Evolutionary conservation across 169 alveolate species (phyloP), one percentile per base, ranked within the genome.

Genomic region (Cryptosporidium xiaoi): DNA sequence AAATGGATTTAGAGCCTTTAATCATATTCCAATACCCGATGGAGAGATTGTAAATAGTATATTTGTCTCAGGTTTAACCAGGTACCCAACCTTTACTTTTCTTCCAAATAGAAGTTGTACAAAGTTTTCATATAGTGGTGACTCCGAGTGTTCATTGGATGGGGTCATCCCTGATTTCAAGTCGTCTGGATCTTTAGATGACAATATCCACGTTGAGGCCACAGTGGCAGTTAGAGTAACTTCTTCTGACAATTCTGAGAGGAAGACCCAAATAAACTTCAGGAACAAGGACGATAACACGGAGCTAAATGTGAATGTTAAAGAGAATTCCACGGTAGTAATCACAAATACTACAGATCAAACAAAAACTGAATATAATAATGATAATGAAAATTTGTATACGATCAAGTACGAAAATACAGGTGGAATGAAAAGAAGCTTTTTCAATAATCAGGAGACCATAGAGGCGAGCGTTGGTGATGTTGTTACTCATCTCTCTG

Each of bases 101-200:
- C 87, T 77, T 44, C 87, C 87, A 20, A 60, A 34, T 6, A 77
- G 71, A n/a, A 1, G 62, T 20, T 77, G 87, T 27, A 40, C 87
- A 2, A 62, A 53, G 33, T 55, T 51, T 36, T 69, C 83, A 10
- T 53, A 53, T 34, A 51, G 55, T 13, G 83, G 67, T 4, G 65
- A 13, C 18, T 27, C 60, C 24, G 5, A 64, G 24, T 69, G 83
- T 24, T 69, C 58, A 4, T 16, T 69, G 0, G 83, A 69, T 31
- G 83, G 83, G 55, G 8, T 69, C 27, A 51, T 69, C 56, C 83
- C 83, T 2, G 24, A 18, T 3, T 15, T 69, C 10, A 69, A 53
- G 60, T 50, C 66, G 1, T 18, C 65, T 12, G 27, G n/a, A 3
- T 53, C 56, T 7, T 15, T 33, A 16, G 12, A 60, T 10, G 44